Evolutionary conservation across 1,139 yeast species (phyloP), one percentile per base, ranked within the genome.

Genomic region (Geotrichum restrictum): DNA sequence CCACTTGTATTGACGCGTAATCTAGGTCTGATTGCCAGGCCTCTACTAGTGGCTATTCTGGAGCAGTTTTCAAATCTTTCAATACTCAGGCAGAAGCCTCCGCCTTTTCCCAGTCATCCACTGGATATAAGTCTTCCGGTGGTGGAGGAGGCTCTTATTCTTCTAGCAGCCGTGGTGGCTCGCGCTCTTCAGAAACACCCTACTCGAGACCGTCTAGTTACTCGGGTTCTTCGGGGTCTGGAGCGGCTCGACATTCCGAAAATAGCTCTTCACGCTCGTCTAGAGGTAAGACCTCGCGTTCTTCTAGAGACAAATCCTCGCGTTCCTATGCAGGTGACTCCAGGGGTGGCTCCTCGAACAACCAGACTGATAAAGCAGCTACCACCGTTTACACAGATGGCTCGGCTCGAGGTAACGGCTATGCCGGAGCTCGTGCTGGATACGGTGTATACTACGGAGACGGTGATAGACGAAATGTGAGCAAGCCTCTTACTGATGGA

Each of bases 381-480:
- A 18, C 38, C 32, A 8, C 46, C 3, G 69, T 85, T 1, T 87
- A 78, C 61, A 82, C 86, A 16, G 95, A 87, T 65, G 95, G 96
- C 0, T 85, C 93, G 1, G 74, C 82, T 0, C 65, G 78, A 37
- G 75, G 77, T 5, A 82, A 82, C 58, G 86, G 86, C 1, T 65
- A 64, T 24, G 51, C 54, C 0, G 63, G 65, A 7, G 71, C 75
- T 1, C 56, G 64, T 10, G 87, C 88, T 0, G 96, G 96, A 0
- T 81, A 77, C 62, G 96, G 95, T 16, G 87, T 84, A 0, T 87
- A 72, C 64, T 88, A 78, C 64, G 91, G 88, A 0, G 68, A 63
- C 0, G 65, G 66, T 18, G 86, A 84, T 62, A 56, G 71, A 1
- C 70, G 83, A 43, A 85, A 85, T 64, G 70, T 74, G 2, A 74